Conservation (phyloP, 805 yeast species). For the Babjeviella inositovora region DNA sequence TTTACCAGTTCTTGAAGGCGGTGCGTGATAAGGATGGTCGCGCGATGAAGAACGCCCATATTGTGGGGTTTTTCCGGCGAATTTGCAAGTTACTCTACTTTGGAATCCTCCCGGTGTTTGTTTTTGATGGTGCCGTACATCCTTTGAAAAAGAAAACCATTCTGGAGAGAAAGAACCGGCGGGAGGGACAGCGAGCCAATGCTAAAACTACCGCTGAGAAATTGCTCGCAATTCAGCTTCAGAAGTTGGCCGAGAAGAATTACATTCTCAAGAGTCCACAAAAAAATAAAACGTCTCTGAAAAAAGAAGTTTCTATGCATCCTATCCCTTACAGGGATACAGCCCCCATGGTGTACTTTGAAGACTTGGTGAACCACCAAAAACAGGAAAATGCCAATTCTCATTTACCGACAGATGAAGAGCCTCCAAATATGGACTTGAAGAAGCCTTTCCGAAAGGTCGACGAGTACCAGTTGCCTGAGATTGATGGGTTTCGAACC, state of each 20-base stretch:
- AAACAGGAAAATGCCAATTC: conserved; percentile 1
- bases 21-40: conserved; percentile 79
- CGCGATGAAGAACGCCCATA: conserved; percentile 63
- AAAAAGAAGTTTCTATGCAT: conserved; percentile 7
- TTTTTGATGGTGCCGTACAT: conserved; percentile 94
- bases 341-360: conserved; percentile 16
- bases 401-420: background rate
- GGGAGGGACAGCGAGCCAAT: conserved; percentile 60
- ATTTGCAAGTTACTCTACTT: conserved; percentile 79
- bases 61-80: conserved; percentile 90
- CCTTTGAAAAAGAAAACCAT: conserved; percentile 68
- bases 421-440: conserved; percentile 4
- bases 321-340: conserved; percentile 12
- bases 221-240: conserved; percentile 67
- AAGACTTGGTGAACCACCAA: conserved; percentile 10
- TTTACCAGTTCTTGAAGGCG: conserved; percentile 90
- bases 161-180: conserved; percentile 47
- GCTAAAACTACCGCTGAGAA: conserved; percentile 66
- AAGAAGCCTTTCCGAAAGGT: conserved; percentile 24
- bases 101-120: conserved; percentile 82
- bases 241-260: conserved; percentile 25
- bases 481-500: conserved; percentile 36
- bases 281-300: conserved; percentile 2
- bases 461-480: conserved; percentile 84
- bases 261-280: conserved; percentile 1